A percentile compares a stretch with the other conserved stretches of the same genome.
These are phyloP conservation scores for Rutstroemia sp. DNA, from an alignment of 2,329 filamentous ascomycete species.

Conservation along the genomic window DNA sequence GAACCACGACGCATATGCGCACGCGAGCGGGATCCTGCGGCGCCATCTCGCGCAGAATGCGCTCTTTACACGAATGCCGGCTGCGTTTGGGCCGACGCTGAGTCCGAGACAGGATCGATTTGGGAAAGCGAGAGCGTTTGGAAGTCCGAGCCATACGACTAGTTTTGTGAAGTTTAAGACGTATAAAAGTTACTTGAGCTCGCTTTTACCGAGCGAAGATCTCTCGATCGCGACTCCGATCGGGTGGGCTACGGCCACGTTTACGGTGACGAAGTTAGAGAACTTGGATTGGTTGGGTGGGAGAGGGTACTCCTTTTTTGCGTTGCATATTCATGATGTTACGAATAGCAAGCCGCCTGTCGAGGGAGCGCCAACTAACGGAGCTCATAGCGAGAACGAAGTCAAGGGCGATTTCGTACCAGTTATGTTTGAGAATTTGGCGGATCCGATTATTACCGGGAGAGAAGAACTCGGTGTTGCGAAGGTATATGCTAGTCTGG, in stretches of 20 bases:
- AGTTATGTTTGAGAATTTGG: slow-evolving; percentile 44
- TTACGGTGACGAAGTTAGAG: slow-evolving; percentile 35
- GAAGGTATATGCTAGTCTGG: slow-evolving; percentile 35
- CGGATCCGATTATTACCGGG: slow-evolving; percentile 51
- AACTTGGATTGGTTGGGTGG: slow-evolving; percentile 55
- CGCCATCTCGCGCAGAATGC: slow-evolving; percentile 38
- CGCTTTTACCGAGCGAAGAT: slow-evolving; percentile 29
- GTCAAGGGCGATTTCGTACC: slow-evolving; percentile 44
- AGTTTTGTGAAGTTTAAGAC: slow-evolving; percentile 35
- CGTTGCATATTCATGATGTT: slow-evolving; percentile 55
- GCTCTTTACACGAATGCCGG: slow-evolving; percentile 38
- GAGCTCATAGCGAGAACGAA: not conserved
- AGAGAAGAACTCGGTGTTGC: slow-evolving; percentile 49
- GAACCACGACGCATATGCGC: slow-evolving; percentile 44
- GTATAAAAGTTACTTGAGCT: slow-evolving; percentile 32
- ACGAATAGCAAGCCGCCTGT: slow-evolving; percentile 33
- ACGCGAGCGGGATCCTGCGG: slow-evolving; percentile 35
- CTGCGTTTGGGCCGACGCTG: slow-evolving; percentile 26
- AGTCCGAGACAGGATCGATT: slow-evolving; percentile 18
- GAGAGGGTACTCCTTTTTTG: slow-evolving; percentile 47
- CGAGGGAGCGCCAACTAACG: too few relatives aligned
- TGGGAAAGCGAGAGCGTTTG: slow-evolving; percentile 2
- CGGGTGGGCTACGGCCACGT: slow-evolving; percentile 28
- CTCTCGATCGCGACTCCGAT: slow-evolving; percentile 26
- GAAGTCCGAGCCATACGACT: slow-evolving; percentile 10